A percentile compares a stretch with the other conserved stretches of the same genome.
Evolutionary conservation across 495 filamentous ascomycete genomes (phyloP).

Genomic region (Penicillium bovifimosum): DNA sequence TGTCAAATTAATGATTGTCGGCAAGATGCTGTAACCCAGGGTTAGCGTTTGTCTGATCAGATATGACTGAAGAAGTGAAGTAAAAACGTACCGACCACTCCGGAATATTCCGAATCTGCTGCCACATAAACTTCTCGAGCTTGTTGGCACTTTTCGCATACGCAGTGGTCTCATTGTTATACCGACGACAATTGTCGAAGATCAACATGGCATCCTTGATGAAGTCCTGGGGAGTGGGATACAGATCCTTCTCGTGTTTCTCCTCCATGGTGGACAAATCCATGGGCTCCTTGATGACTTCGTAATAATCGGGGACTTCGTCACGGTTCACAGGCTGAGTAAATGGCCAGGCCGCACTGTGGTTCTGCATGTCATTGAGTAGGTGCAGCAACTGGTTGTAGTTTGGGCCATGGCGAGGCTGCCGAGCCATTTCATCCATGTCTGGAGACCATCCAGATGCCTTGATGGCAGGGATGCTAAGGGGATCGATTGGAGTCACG

Average conservation of each 20-base stretch:
- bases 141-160: constrained; percentile 96
- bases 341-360: constrained; percentile 89
- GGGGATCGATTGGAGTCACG: constrained; percentile 65
- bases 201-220: constrained; percentile 85
- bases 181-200: constrained; percentile 90
- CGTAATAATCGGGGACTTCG: constrained; percentile 95
- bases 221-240: constrained; percentile 88
- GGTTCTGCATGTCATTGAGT: constrained; percentile 93
- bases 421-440: constrained; percentile 94
- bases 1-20: constrained; percentile 34
- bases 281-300: constrained; percentile 98
- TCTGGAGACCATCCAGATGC: constrained; percentile 91
- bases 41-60: background rate
- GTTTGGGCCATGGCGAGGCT: constrained; percentile 95
- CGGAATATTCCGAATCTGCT: constrained; percentile 84
- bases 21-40: constrained; percentile 42
- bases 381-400: constrained; percentile 90
- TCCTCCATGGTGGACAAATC: constrained; percentile 93
- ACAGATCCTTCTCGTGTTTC: constrained; percentile 90
- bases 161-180: constrained; percentile 91
- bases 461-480: constrained; percentile 76
- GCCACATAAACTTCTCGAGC: constrained; percentile 95
- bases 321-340: constrained; percentile 89
- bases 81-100: constrained; percentile 77
- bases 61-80: background rate